Base-by-base conservation (phyloP, 177 flowering plant genomes). In the Vitis hybrid region DNA sequence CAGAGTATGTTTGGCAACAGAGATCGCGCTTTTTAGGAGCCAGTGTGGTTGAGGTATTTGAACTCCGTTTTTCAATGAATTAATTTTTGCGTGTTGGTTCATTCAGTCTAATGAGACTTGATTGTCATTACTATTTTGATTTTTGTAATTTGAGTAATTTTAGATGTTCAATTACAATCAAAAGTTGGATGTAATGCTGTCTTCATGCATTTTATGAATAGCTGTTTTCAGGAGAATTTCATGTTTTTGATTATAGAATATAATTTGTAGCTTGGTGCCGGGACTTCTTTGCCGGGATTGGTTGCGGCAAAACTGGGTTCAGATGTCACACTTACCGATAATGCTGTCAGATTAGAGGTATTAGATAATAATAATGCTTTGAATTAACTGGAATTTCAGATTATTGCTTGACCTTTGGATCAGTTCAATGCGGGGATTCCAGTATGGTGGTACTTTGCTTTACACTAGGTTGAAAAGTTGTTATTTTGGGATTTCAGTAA, bases 1-100 rank as follows among this genome's bases (percentile, higher is more conserved):
- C 94, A 0, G 99, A 94, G 83, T 94, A 94, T 66, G 87, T 94
- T 68, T 94, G 97, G 97, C 97, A 93, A 72, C 94, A 94, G 65
- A 76, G 83, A 64, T 76, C 52, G 39, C 90, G 90, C 18, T 90
- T 93, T 78, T 66, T 82, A 13, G 93, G 85, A n/a, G 73, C 70
- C 10, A 72, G 68, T 26, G 97, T 94, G 13, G 77, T 93, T 65
- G 98, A 94, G 93, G 99, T 93, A 62, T 39, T 21, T 18, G 50
- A 10, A 56, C 18, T 55, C 13, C n/a, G 21, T 50, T 7, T 59
- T 65, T 21, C 15, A 15, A 6, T 55, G 57, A 55, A 15, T 55
- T 29, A 29, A 29, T 29, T 29, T 29, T 29, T 29, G 31, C 0
- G 31, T 29, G 31, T 29, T 16, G 2, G 16, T 55, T 55, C 57